Conservation (phyloP, 2,329 filamentous ascomycete genomes). For the Passalora sequoiae region DNA sequence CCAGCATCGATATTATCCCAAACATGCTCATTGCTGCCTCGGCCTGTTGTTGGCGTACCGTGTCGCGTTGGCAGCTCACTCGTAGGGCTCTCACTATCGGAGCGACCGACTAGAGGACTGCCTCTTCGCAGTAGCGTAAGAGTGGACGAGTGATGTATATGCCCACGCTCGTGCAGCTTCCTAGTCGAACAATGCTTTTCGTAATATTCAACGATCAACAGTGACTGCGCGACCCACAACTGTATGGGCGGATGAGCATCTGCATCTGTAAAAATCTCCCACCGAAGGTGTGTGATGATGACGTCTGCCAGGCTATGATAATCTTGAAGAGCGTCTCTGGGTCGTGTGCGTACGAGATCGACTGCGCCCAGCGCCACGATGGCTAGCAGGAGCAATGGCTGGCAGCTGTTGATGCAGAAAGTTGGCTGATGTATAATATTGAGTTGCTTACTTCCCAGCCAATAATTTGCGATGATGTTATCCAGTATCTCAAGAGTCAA, state of each 20-base stretch:
- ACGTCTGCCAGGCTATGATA: slow-evolving; percentile 80
- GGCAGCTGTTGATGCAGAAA: slow-evolving; percentile 77
- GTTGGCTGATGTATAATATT: slow-evolving; percentile 90
- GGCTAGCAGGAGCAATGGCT: slow-evolving; percentile 71
- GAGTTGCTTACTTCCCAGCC: slow-evolving; percentile 84
- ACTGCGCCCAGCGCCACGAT: slow-evolving; percentile 88
- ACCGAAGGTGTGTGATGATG: slow-evolving; percentile 79
- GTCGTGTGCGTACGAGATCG: slow-evolving; percentile 74
- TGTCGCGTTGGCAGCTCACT: slow-evolving; percentile 32
- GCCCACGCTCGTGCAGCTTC: slow-evolving; percentile 81
- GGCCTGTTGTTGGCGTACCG: slow-evolving; percentile 7
- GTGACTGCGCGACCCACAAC: slow-evolving; percentile 71
- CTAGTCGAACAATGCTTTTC: slow-evolving; percentile 76
- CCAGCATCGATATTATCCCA: slow-evolving; percentile 40
- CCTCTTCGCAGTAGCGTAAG: slow-evolving; percentile 81
- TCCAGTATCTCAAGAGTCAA: slow-evolving; percentile 90
- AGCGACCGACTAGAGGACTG: slow-evolving; percentile 78
- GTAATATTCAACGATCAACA: slow-evolving; percentile 93
- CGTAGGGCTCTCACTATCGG: slow-evolving; percentile 77
- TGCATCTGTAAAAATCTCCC: slow-evolving; percentile 92
- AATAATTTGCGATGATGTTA: slow-evolving; percentile 82
- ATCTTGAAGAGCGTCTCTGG: slow-evolving; percentile 64
- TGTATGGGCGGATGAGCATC: slow-evolving; percentile 90
- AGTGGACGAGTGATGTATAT: slow-evolving; percentile 53
- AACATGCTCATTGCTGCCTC: not conserved